Base-by-base conservation (phyloP, 768 basidiomycete species). In the Macrocybe gigantea region DNA sequence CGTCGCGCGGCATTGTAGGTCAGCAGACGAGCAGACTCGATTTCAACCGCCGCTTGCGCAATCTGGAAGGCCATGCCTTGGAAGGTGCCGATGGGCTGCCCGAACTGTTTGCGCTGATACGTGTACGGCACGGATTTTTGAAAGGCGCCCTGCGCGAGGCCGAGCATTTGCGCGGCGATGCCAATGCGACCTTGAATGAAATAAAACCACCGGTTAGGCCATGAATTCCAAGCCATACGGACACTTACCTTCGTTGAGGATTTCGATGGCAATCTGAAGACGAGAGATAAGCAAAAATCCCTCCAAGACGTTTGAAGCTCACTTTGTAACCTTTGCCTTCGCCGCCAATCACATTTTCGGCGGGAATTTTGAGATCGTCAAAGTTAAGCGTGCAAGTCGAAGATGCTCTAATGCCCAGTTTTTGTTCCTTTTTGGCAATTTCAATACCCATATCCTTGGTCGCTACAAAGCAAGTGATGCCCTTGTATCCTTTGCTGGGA, bases 391-490 rank as follows among this genome's bases (percentile, higher is more conserved):
- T 80, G 61, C 95, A 99, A 1, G 96, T 99, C 32, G 93, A 96
- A 5, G 91, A 93, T 0, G 96, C 93, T 49, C 90, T 79, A 62
- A 99, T 98, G 43, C 96, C 96, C 40, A 98, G 81, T 67, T 99
- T 99, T 68, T 96, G 85, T 65, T 99, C 96, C 72, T 97, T 97
- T 78, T 99, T 99, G 12, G 94, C 94, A 50, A 98, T 92, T 64
- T 97, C 73, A 51, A 99, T 76, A 8, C 95, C 96, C 91, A 94
- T 93, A 50, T 95, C 93, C 66, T 91, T 95, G 39, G 92, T 93
- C 29, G 92, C 89, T 41, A 95, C 71, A 68, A 99, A 99, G 67
- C 95, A 98, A 5, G 96, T 95, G 64, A 99, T 99, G 14, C 96
- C 96, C 66, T 98, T 99, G 79, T 99, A 98, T 0, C 96, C 94